Base-by-base conservation (phyloP, 768 basidiomycete genomes). In the Glaciozyma antarctica region DNA sequence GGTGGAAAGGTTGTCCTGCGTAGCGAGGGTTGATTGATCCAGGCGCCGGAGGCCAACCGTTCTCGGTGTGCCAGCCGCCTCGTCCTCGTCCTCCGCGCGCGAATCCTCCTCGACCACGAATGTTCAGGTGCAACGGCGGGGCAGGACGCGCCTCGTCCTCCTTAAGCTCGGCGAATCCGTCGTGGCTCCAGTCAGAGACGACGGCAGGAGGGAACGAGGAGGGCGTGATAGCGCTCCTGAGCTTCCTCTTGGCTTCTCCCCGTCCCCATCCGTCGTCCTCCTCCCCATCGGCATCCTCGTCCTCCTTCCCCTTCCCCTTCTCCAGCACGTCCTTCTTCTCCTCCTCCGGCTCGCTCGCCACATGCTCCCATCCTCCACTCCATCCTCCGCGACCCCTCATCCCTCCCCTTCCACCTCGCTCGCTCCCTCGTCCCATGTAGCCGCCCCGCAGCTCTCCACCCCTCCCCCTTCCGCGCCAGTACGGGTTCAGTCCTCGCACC, bases 101-200 rank as follows among this genome's bases (percentile, higher is more conserved):
- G 28, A 19, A 24, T 1, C 57, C 30, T 55, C 53, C 53, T 55
- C 53, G 53, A 28, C 53, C 53, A 22, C 32, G 53, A 32, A 55
- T 22, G 30, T 30, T 32, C 53, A 26, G 12, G 28, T 22, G 19
- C 53, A 26, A 32, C 30, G 53, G 19, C 30, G 30, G 53, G 7
- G 28, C 26, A 32, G 30, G 43, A 19, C 19, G 41, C 4, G 57
- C n/a, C 17, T 44, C 41, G 17, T 41, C 24, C 34, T 56, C 34
- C 26, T 44, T 24, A 16, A 90, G 83, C 78, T 93, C 88, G 76
- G 90, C 88, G 68, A 86, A 93, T 2, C 89, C 88, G 73, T 90
- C 88, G 73, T 92, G 90, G 0, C 82, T 85, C 90, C 90, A 91
- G 5, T 82, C 75, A 45, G 80, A 82, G 51, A 86, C 81, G 17